A percentile compares a stretch with the other conserved stretches of the same genome.
Conservation (phyloP, 306 rosid genomes). For the Fragaria vesca region DNA sequence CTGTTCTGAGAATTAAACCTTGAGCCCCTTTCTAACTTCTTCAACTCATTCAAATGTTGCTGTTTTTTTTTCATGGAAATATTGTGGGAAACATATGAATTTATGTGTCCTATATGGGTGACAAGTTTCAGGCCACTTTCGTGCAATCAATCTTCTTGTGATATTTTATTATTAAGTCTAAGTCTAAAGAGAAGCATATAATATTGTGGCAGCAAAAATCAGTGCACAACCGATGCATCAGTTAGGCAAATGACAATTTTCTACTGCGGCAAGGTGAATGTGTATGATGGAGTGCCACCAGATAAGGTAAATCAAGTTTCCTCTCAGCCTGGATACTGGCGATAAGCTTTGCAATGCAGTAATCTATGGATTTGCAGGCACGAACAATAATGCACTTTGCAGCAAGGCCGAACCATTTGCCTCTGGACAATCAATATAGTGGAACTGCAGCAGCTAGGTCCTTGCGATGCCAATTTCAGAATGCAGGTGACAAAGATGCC, state of each 20-base stretch:
- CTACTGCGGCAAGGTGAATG: constrained; percentile 97
- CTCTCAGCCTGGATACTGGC: constrained; percentile 38
- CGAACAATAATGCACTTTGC: constrained; percentile 86
- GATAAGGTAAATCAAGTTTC: constrained; percentile 68
- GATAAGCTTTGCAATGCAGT: constrained; percentile 43
- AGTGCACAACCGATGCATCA: constrained; percentile 45
- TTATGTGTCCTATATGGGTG: neutral
- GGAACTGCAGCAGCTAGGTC: constrained; percentile 50
- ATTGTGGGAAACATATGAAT: neutral
- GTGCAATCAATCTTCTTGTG: neutral
- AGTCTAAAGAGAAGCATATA: constrained; percentile 15
- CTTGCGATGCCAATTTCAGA: constrained; percentile 44
- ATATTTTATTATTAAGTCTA: neutral
- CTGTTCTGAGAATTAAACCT: neutral
- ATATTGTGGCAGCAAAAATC: constrained; percentile 56
- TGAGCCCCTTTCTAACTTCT: neutral
- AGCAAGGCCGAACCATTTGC: constrained; percentile 54
- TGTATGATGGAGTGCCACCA: constrained; percentile 79
- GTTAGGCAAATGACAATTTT: constrained; percentile 88
- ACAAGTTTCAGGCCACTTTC: constrained; percentile 8
- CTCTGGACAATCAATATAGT: constrained; percentile 49
- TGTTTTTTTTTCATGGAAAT: neutral
- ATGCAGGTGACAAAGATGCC: constrained; percentile 51
- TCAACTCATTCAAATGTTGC: neutral
- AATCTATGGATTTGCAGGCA: constrained; percentile 77